Conservation (phyloP, 2,329 filamentous ascomycete species). For the Arthrobotrys conoides region DNA sequence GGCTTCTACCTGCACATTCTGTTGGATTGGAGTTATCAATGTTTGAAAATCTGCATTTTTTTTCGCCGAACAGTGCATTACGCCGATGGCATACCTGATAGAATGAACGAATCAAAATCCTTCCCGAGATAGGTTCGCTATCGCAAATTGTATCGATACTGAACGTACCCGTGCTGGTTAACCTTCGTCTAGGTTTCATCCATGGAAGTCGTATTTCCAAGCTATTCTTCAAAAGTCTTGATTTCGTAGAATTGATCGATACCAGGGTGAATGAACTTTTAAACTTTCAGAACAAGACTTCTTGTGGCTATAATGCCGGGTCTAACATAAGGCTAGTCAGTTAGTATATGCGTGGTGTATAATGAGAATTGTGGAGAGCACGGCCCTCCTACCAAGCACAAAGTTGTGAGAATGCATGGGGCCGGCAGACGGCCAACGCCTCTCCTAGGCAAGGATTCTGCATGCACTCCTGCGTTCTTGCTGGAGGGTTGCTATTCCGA, state of each 20-base stretch:
- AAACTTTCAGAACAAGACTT: slow-evolving; percentile 7
- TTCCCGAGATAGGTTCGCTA: neutral
- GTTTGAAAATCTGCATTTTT: slow-evolving; percentile 13
- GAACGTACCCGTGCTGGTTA: neutral
- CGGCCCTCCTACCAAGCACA: slow-evolving; percentile 19
- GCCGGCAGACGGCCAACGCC: slow-evolving; percentile 50
- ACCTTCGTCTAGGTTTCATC: neutral
- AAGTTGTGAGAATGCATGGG: slow-evolving; percentile 41
- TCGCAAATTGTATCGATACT: slow-evolving; percentile 4
- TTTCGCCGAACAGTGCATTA: slow-evolving; percentile 27
- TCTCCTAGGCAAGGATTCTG: slow-evolving; percentile 44
- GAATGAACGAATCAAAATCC: slow-evolving; percentile 2
- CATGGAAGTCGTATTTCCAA: slow-evolving; percentile 1
- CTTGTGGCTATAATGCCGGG: slow-evolving; percentile 12
- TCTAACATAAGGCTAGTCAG: neutral
- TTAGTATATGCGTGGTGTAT: slow-evolving; percentile 8
- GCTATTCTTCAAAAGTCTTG: slow-evolving; percentile 10
- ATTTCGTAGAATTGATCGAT: neutral
- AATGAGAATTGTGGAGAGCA: slow-evolving; percentile 21
- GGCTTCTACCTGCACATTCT: neutral
- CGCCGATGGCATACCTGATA: neutral
- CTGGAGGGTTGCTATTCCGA: slow-evolving; percentile 47
- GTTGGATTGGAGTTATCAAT: slow-evolving; percentile 18
- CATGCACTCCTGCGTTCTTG: slow-evolving; percentile 38
- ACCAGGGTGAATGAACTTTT: neutral